phyloP scores from a whole-genome alignment of 305 asterid species.

The Withania somnifera region DNA sequence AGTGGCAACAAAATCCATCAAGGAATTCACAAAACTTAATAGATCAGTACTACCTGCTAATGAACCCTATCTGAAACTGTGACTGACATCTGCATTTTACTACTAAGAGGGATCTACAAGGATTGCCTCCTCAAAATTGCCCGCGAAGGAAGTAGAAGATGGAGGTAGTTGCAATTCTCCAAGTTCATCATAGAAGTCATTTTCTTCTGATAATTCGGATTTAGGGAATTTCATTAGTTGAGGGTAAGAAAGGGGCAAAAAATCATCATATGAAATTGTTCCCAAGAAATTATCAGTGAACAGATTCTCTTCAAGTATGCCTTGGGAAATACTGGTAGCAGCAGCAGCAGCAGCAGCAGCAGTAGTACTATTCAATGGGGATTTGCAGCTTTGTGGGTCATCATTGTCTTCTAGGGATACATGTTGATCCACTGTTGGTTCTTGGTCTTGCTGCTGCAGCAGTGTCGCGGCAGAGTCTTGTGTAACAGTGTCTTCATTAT shows the following conservation, averaged over 20 bases:
- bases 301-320: constrained; percentile 17
- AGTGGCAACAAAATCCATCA: not conserved
- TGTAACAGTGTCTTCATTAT: not conserved
- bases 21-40: not conserved
- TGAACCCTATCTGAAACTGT: not conserved
- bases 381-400: constrained; percentile 8
- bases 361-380: constrained; percentile 23
- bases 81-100: not conserved
- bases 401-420: not conserved
- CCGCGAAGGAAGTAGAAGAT: constrained; percentile 26
- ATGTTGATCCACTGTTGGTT: not conserved
- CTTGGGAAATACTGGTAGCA: constrained; percentile 11
- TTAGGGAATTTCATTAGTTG: constrained; percentile 12
- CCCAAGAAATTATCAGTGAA: constrained; percentile 15
- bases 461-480: not conserved
- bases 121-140: constrained; percentile 13
- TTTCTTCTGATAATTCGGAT: constrained; percentile 35
- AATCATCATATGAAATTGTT: constrained; percentile 8
- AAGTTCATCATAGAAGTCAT: constrained; percentile 67
- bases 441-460: constrained; percentile 6
- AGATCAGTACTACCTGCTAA: not conserved
- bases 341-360: not conserved
- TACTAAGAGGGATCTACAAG: constrained; percentile 9
- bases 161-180: constrained; percentile 54
- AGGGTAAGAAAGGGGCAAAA: constrained; percentile 13